Evolutionary conservation across 495 filamentous ascomycete species (phyloP).

Genomic region (Hyaloscypha hepaticicola): DNA sequence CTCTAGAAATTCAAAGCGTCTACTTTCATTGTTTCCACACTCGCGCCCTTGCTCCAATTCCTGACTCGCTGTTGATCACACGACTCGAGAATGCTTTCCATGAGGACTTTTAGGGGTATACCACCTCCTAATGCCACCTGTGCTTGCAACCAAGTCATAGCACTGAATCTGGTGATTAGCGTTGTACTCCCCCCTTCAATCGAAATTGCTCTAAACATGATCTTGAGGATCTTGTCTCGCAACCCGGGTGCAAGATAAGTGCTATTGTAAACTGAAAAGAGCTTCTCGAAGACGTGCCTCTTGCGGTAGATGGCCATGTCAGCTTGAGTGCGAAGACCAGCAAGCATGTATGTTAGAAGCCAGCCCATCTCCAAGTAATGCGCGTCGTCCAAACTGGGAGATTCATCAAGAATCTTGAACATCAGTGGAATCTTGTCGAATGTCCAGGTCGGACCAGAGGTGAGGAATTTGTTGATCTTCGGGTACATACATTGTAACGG

Average conservation of each 20-base stretch:
- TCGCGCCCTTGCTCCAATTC: conserved; percentile 49
- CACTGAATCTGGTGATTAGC: conserved; percentile 78
- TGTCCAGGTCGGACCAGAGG: conserved; percentile 70
- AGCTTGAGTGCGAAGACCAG: conserved; percentile 51
- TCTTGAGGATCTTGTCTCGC: conserved; percentile 65
- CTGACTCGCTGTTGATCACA: conserved; percentile 66
- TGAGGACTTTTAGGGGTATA: conserved; percentile 55
- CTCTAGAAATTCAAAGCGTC: conserved; percentile 19
- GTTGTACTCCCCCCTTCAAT: conserved; percentile 82
- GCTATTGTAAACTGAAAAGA: conserved; percentile 70
- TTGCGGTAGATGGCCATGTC: conserved; percentile 85
- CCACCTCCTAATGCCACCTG: conserved; percentile 50
- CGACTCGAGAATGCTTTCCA: conserved; percentile 61
- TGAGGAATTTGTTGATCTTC: conserved; percentile 83
- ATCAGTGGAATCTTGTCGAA: conserved; percentile 74
- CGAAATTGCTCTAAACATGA: conserved; percentile 69
- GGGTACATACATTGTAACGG: conserved; percentile 82
- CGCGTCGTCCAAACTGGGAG: conserved; percentile 69
- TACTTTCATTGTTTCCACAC: conserved; percentile 3
- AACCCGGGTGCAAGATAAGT: conserved; percentile 53
- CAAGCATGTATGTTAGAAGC: conserved; percentile 74
- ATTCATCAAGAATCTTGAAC: conserved; percentile 65
- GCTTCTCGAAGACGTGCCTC: conserved; percentile 73
- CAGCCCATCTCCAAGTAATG: conserved; percentile 77
- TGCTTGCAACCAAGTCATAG: conserved; percentile 74